Conservation (phyloP, 2,329 filamentous ascomycete species). For the Cladophialophora yegresii region DNA sequence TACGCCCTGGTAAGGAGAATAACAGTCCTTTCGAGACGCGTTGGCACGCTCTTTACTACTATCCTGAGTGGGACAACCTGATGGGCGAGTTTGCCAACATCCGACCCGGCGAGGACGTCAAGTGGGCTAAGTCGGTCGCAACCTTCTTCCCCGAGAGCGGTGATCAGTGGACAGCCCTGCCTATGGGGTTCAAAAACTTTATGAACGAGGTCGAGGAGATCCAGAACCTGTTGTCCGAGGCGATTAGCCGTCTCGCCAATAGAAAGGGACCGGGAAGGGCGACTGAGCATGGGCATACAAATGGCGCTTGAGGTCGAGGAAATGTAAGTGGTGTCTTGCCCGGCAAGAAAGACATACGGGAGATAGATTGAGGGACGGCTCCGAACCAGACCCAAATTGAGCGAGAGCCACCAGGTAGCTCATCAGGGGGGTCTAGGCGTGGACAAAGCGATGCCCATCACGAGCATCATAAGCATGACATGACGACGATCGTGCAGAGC, state of each 20-base stretch:
- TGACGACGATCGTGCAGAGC: not conserved
- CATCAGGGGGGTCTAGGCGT: not conserved
- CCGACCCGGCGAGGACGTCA: constrained; percentile 41
- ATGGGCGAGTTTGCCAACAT: constrained; percentile 44
- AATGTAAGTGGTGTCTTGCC: not conserved
- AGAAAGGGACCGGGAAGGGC: not conserved
- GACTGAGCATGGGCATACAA: not conserved
- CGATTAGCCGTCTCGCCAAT: constrained; percentile 22
- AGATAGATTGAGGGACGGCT: not conserved
- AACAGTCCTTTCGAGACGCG: constrained; percentile 27
- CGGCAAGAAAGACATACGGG: not conserved
- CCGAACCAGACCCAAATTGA: not conserved
- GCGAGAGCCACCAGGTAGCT: not conserved
- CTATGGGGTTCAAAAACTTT: constrained; percentile 43
- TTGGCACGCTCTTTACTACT: constrained; percentile 40
- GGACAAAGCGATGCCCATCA: not conserved
- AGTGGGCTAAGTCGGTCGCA: constrained; percentile 40
- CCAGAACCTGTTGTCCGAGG: constrained; percentile 41
- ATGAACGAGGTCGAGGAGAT: constrained; percentile 42
- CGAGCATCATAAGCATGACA: not conserved
- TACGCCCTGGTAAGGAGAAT: constrained; percentile 17
- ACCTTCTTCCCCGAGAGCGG: constrained; percentile 43
- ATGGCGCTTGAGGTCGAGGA: not conserved
- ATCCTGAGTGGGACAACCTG: constrained; percentile 47
- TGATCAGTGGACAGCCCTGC: constrained; percentile 28